Percentiles rank a stretch among this genome's conserved stretches.
Evolutionary conservation across 2,329 filamentous ascomycete species (phyloP).

Genomic region (Metarhizium anisopliae): DNA sequence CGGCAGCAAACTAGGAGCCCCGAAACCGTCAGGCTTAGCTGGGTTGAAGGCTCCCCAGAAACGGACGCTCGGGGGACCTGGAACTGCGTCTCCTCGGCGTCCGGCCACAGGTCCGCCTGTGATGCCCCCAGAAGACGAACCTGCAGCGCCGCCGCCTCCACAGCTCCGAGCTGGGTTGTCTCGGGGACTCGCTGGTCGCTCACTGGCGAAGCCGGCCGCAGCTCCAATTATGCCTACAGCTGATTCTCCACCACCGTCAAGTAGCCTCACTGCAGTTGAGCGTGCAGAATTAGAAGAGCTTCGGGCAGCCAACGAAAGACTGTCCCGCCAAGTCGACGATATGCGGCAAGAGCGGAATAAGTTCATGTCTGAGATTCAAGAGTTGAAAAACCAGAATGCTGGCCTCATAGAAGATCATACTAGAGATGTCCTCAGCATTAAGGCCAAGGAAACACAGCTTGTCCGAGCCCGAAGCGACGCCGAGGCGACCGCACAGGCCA

Average conservation of each 20-base stretch:
- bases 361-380: conserved; percentile 78
- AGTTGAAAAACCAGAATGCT: conserved; percentile 94
- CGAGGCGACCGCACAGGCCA: conserved; percentile 78
- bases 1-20: conserved; percentile 45
- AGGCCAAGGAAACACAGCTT: conserved; percentile 95
- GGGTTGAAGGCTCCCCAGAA: conserved; percentile 54
- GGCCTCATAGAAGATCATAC: conserved; percentile 96
- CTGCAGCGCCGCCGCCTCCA: conserved; percentile 49
- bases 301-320: conserved; percentile 70
- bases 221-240: conserved; percentile 41
- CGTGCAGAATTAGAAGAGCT: conserved; percentile 88
- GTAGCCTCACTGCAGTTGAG: conserved; percentile 68
- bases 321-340: conserved; percentile 69
- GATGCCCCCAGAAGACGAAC: conserved; percentile 48
- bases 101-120: conserved; percentile 36
- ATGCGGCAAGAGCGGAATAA: conserved; percentile 73
- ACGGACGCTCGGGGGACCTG: conserved; percentile 39
- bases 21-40: conserved; percentile 42
- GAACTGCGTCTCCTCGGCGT: conserved; percentile 45
- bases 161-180: conserved; percentile 57
- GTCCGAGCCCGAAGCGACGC: conserved; percentile 85
- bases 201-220: conserved; percentile 65
- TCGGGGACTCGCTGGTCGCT: conserved; percentile 77
- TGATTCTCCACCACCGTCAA: conserved; percentile 49
- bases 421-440: conserved; percentile 88